Conservation (phyloP, 768 basidiomycete genomes). For the Hygrophoropsis aurantiaca region DNA sequence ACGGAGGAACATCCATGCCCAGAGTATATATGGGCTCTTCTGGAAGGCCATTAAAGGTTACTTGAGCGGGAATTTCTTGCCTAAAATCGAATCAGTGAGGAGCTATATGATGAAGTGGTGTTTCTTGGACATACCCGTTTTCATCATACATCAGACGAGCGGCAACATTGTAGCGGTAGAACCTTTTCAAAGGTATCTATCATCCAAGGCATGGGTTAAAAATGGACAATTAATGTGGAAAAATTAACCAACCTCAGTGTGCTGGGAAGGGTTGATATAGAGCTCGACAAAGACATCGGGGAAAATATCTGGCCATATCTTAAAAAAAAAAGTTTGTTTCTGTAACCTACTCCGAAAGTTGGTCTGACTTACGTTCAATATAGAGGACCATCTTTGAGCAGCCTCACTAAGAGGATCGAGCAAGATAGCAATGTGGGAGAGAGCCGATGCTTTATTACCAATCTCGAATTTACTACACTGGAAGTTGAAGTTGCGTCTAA, state of each 20-base stretch:
- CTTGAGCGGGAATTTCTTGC: constrained; percentile 54
- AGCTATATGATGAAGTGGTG: not conserved
- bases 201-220: not conserved
- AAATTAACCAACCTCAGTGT: constrained; percentile 57
- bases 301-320: constrained; percentile 61
- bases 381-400: constrained; percentile 83
- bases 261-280: constrained; percentile 71
- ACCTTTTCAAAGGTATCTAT: constrained; percentile 87
- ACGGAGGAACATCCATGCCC: constrained; percentile 85
- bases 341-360: not conserved
- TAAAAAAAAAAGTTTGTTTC: no score
- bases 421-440: constrained; percentile 69
- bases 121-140: constrained; percentile 53
- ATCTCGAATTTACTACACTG: constrained; percentile 58
- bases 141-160: constrained; percentile 62
- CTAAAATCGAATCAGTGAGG: constrained; percentile 30
- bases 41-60: constrained; percentile 73
- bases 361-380: constrained; percentile 69
- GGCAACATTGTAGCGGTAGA: constrained; percentile 79
- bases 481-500: not conserved
- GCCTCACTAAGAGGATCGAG: constrained; percentile 84
- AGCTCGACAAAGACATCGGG: constrained; percentile 70
- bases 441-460: constrained; percentile 66
- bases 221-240: not conserved
- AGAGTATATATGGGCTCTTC: constrained; percentile 89